A percentile compares a stretch with the other conserved stretches of the same genome.
Evolutionary conservation across 2,329 filamentous ascomycete species (phyloP).

Genomic region (Clarireedia homoeocarpa): DNA sequence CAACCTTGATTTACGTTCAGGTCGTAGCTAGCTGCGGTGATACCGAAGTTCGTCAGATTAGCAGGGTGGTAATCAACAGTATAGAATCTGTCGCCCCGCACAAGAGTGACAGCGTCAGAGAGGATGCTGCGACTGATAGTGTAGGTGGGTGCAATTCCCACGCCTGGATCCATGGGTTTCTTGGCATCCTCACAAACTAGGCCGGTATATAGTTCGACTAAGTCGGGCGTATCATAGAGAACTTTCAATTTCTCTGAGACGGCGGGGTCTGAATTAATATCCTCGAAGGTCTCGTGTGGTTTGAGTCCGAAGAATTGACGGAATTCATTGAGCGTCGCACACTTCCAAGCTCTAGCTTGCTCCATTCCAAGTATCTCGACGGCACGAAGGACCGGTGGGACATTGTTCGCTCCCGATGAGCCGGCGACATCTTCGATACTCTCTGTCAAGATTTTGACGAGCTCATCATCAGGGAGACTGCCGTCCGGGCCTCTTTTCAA

Average conservation of each 20-base stretch:
- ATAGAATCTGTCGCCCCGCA: constrained; percentile 49
- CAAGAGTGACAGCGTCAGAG: constrained; percentile 49
- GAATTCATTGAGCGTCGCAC: constrained; percentile 71
- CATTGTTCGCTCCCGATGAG: constrained; percentile 62
- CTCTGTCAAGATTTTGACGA: constrained; percentile 60
- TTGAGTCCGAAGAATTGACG: constrained; percentile 72
- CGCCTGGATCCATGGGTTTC: constrained; percentile 39
- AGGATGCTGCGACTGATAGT: constrained; percentile 46
- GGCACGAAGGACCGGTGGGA: constrained; percentile 64
- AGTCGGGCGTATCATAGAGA: constrained; percentile 53
- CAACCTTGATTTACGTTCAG: constrained; percentile 50
- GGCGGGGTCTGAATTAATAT: constrained; percentile 70
- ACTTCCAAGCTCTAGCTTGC: constrained; percentile 66
- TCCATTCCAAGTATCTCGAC: constrained; percentile 75
- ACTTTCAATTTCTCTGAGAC: constrained; percentile 56
- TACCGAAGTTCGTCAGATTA: constrained; percentile 76
- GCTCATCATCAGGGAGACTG: constrained; percentile 63
- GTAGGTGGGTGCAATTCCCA: constrained; percentile 42
- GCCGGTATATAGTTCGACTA: constrained; percentile 62
- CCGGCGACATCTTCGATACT: constrained; percentile 65
- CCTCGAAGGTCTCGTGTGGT: constrained; percentile 67
- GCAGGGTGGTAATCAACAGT: constrained; percentile 43
- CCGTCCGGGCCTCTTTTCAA: constrained; percentile 58
- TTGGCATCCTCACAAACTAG: constrained; percentile 51
- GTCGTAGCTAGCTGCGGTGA: constrained; percentile 64